phyloP scores from a whole-genome alignment of 1,284 basidiomycete species.

The Austropuccinia psidii region DNA sequence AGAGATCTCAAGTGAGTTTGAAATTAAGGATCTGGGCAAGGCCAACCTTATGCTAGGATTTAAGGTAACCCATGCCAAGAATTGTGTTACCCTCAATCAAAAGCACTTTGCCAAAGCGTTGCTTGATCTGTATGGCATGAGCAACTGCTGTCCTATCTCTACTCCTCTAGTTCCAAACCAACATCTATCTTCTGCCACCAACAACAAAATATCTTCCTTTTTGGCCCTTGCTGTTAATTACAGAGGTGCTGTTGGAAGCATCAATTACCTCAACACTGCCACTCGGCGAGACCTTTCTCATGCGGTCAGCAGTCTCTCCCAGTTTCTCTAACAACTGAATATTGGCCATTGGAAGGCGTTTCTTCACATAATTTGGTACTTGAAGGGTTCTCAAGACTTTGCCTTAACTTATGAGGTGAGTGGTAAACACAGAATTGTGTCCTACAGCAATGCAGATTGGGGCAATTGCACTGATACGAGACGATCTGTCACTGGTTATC shows the following conservation, averaged over 20 bases:
- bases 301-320: background rate
- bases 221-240: background rate
- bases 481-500: background rate
- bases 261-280: background rate
- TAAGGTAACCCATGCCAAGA: background rate
- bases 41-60: background rate
- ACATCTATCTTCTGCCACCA: background rate
- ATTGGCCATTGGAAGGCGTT: background rate
- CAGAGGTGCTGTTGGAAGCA: background rate
- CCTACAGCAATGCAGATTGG: slow-evolving; percentile 3
- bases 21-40: no score
- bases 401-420: background rate
- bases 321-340: background rate
- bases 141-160: background rate
- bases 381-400: background rate
- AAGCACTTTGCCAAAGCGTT: background rate
- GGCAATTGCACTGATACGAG: background rate
- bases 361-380: background rate
- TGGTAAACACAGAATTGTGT: background rate
- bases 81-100: background rate
- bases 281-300: background rate
- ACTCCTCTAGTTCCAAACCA: background rate
- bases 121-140: background rate
- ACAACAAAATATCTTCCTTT: background rate
- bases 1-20: background rate